Conservation (phyloP, 768 basidiomycete genomes). For the Leccinum broughii region DNA sequence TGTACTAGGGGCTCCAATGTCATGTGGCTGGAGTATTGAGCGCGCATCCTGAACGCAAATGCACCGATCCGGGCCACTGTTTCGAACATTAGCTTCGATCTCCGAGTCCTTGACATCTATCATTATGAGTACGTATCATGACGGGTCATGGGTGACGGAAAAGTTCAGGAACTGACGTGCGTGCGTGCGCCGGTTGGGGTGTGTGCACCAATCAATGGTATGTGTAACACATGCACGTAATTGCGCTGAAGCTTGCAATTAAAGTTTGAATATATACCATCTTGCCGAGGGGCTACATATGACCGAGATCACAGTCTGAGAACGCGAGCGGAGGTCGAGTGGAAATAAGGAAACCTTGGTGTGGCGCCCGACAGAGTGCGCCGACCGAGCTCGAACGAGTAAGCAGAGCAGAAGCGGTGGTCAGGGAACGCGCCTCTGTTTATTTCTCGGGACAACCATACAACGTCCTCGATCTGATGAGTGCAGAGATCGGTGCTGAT, state of each 20-base stretch:
- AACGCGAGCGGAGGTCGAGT: conserved; percentile 23
- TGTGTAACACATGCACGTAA: conserved; percentile 36
- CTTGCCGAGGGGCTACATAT: not conserved
- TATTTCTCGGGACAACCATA: conserved; percentile 35
- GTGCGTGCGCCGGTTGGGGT: not conserved
- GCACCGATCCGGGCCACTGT: conserved; percentile 9
- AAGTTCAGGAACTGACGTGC: conserved; percentile 19
- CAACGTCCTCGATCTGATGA: conserved; percentile 46
- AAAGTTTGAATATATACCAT: conserved; percentile 24
- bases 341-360: conserved; percentile 23
- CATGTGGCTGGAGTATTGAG: conserved; percentile 23
- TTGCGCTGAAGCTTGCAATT: conserved; percentile 33
- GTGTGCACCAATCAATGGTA: too few species aligned
- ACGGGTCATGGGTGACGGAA: not conserved
- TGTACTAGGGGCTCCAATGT: not conserved
- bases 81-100: conserved; percentile 4
- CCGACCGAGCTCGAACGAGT: conserved; percentile 41
- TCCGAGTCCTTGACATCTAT: conserved; percentile 6
- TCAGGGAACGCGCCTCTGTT: conserved; percentile 34
- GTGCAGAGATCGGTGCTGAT: conserved; percentile 58
- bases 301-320: not conserved
- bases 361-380: not conserved
- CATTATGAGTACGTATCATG: conserved; percentile 2
- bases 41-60: conserved; percentile 19
- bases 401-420: conserved; percentile 53